These are phyloP conservation scores for Flaveria robusta DNA, from an alignment of 129 eudicot species.

Conservation along the genomic window DNA sequence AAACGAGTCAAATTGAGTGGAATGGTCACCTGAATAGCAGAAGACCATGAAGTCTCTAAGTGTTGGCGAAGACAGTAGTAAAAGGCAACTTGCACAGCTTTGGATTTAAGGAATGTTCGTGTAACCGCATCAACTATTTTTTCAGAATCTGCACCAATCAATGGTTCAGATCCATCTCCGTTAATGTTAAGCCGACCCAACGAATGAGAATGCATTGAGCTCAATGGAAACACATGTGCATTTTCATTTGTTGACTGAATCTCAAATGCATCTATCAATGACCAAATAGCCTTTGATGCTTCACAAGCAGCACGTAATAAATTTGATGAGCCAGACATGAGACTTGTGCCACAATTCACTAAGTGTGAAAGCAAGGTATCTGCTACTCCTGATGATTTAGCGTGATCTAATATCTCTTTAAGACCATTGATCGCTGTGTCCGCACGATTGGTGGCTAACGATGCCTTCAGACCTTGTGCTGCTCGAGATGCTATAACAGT, in stretches of 20 bases:
- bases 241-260: conserved; percentile 44
- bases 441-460: conserved; percentile 41
- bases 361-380: conserved; percentile 62
- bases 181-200: conserved; percentile 49
- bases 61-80: conserved; percentile 84
- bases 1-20: background rate
- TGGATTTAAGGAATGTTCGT: conserved; percentile 71
- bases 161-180: conserved; percentile 43
- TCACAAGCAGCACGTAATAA: conserved; percentile 79
- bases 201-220: conserved; percentile 49
- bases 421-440: conserved; percentile 45
- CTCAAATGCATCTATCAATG: conserved; percentile 71
- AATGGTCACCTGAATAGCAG: conserved; percentile 67
- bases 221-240: conserved; percentile 52
- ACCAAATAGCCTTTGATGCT: conserved; percentile 86
- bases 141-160: conserved; percentile 45
- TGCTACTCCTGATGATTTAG: conserved; percentile 56
- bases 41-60: conserved; percentile 56
- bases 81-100: conserved; percentile 72
- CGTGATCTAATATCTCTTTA: conserved; percentile 70
- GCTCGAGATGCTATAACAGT: conserved; percentile 66
- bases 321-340: conserved; percentile 74
- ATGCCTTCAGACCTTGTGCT: conserved; percentile 61
- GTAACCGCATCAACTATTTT: conserved; percentile 59
- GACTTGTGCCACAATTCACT: conserved; percentile 72